Conservation (phyloP, 2,329 filamentous ascomycete species). For the Ilyonectria robusta region DNA sequence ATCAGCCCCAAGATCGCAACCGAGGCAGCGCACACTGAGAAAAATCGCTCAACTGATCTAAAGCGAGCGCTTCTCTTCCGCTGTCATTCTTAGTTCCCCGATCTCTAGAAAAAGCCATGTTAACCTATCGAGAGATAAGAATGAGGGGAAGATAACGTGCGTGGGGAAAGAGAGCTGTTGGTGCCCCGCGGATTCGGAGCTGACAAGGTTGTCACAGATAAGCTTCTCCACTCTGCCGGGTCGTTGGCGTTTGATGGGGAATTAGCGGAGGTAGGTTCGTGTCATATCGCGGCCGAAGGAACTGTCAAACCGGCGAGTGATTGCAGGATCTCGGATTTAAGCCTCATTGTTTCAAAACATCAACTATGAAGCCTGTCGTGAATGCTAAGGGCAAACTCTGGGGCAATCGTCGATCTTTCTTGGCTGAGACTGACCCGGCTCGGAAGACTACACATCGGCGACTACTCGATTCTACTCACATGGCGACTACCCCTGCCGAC, state of each 20-base stretch:
- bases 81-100: background rate
- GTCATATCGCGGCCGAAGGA: background rate
- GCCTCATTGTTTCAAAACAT: background rate
- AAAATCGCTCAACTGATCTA: slow-evolving; percentile 2
- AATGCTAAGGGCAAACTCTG: background rate
- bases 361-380: background rate
- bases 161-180: slow-evolving; percentile 7
- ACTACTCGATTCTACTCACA: background rate
- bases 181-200: background rate
- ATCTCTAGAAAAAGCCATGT: background rate
- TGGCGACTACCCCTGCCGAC: background rate
- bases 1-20: background rate
- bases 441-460: background rate
- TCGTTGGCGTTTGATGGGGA: background rate
- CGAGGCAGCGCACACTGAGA: background rate
- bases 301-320: background rate
- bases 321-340: background rate
- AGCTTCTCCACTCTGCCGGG: background rate
- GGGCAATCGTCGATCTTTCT: too few relatives aligned
- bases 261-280: background rate
- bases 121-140: background rate
- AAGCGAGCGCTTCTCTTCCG: background rate
- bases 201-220: slow-evolving; percentile 15
- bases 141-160: slow-evolving; percentile 17
- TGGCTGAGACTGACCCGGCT: background rate